Evolutionary conservation across 148 eudicot genomes (phyloP).

Genomic region (Heliosperma pusillum): DNA sequence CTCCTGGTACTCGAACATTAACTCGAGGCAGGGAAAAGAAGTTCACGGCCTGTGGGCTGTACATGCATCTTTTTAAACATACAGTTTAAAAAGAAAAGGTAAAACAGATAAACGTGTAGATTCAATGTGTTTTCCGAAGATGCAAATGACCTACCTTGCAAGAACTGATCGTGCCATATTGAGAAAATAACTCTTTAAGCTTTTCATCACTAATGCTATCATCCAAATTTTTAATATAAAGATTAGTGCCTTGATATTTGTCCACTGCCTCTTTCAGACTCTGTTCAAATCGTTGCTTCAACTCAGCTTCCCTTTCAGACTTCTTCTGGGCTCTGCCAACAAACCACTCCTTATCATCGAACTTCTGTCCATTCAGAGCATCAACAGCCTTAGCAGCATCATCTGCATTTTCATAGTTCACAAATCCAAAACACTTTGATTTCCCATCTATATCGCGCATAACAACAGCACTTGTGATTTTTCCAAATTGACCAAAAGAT

Average conservation of each 20-base stretch:
- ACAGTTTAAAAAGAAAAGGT: too few species aligned
- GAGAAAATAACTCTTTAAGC: conserved; percentile 74
- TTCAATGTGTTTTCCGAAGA: not conserved
- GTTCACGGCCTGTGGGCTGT: too few species aligned
- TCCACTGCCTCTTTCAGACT: conserved; percentile 63
- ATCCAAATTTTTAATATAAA: conserved; percentile 84
- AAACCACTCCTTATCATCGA: conserved; percentile 88
- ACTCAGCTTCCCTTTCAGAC: conserved; percentile 74
- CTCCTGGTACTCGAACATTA: too few species aligned
- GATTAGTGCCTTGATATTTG: conserved; percentile 69
- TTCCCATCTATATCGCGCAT: conserved; percentile 86
- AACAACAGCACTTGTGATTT: conserved; percentile 70
- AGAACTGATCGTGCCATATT: conserved; percentile 69
- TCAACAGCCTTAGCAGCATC: conserved; percentile 85
- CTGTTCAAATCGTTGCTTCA: conserved; percentile 65
- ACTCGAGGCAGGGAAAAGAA: too few species aligned
- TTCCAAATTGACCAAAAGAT: conserved; percentile 68
- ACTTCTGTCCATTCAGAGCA: conserved; percentile 61
- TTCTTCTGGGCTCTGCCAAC: conserved; percentile 92
- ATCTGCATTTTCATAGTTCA: conserved; percentile 81
- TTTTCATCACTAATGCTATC: conserved; percentile 74
- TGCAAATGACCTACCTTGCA: conserved; percentile 65
- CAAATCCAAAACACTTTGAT: conserved; percentile 92
- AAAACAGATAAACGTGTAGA: too few species aligned
- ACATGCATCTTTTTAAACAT: too few species aligned